These are phyloP conservation scores for Mortierella sp. DNA, from an alignment of 371 early-diverging fungal species.

Conservation along the genomic window DNA sequence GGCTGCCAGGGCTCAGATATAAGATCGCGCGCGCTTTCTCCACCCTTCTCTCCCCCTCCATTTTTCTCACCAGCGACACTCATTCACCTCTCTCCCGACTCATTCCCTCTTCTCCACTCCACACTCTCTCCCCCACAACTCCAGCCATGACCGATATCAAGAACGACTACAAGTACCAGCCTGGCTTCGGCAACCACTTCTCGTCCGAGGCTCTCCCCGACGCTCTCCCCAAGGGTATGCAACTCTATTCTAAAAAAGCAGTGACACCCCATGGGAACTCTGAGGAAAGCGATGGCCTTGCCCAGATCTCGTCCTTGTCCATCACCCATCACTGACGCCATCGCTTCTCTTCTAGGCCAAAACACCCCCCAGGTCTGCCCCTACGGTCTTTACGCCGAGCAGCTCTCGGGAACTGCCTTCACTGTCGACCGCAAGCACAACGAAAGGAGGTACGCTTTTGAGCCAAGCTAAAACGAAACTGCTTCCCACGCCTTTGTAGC, in stretches of 20 bases:
- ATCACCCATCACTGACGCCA: not conserved
- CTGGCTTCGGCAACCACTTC: slow-evolving; percentile 87
- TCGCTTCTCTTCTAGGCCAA: slow-evolving; percentile 64
- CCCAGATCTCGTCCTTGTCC: not conserved
- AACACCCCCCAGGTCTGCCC: slow-evolving; percentile 95
- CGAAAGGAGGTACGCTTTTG: slow-evolving; percentile 73
- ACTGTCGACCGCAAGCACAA: slow-evolving; percentile 89
- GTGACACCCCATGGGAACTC: not conserved
- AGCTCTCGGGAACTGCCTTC: slow-evolving; percentile 95
- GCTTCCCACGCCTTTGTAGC: too few relatives aligned
- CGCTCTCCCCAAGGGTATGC: slow-evolving; percentile 85
- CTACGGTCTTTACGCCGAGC: slow-evolving; percentile 94
- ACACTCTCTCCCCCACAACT: slow-evolving; percentile 1
- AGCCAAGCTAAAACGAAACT: too few relatives aligned
- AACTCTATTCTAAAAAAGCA: not conserved
- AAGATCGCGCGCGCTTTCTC: slow-evolving; percentile 2
- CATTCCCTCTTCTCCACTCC: not conserved
- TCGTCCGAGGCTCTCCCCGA: slow-evolving; percentile 86
- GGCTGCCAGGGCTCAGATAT: slow-evolving; percentile 18
- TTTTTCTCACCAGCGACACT: not conserved
- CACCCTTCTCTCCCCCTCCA: not conserved
- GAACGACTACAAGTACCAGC: slow-evolving; percentile 67
- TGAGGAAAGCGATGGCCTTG: not conserved
- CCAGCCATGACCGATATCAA: slow-evolving; percentile 46
- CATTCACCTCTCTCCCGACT: slow-evolving; percentile 5